phyloP scores from a whole-genome alignment of 1,284 basidiomycete genomes.

The Sanghuangporus baumii region DNA sequence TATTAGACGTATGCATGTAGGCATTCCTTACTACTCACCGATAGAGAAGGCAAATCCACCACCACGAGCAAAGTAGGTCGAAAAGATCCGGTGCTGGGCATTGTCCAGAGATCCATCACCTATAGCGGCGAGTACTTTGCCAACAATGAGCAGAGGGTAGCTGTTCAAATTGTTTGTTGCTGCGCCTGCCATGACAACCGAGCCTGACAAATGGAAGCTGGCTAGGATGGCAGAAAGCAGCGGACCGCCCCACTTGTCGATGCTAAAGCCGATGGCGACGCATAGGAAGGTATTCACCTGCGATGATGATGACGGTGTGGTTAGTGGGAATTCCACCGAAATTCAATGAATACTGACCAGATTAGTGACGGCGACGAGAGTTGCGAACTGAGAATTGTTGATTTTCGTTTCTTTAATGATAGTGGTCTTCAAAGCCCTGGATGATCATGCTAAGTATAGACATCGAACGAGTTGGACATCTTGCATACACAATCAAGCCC shows the following conservation, averaged over 20 bases:
- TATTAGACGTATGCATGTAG: neutral
- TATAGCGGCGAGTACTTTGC: conserved; percentile 39
- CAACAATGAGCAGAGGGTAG: conserved; percentile 36
- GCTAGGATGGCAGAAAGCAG: conserved; percentile 34
- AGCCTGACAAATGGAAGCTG: conserved; percentile 30
- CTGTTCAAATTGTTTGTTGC: conserved; percentile 37
- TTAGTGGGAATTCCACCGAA: neutral
- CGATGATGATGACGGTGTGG: neutral
- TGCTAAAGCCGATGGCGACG: conserved; percentile 36
- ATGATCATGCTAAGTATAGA: conserved; percentile 4
- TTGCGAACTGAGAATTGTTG: conserved; percentile 43
- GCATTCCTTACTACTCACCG: conserved; percentile 22
- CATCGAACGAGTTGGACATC: neutral
- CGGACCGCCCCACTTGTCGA: conserved; percentile 40
- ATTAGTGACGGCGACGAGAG: conserved; percentile 39
- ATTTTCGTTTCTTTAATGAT: conserved; percentile 39
- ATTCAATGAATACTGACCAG: conserved; percentile 23
- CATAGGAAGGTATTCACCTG: conserved; percentile 41
- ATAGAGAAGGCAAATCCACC: conserved; percentile 38
- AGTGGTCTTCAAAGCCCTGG: conserved; percentile 37
- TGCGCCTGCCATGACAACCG: conserved; percentile 36
- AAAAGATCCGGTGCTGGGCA: conserved; percentile 41
- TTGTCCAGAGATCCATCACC: conserved; percentile 42
- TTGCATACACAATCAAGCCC: conserved; percentile 35
- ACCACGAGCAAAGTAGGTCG: conserved; percentile 41